Conservation (phyloP, 495 filamentous ascomycete species). For the Polyplosphaeria fusca region DNA sequence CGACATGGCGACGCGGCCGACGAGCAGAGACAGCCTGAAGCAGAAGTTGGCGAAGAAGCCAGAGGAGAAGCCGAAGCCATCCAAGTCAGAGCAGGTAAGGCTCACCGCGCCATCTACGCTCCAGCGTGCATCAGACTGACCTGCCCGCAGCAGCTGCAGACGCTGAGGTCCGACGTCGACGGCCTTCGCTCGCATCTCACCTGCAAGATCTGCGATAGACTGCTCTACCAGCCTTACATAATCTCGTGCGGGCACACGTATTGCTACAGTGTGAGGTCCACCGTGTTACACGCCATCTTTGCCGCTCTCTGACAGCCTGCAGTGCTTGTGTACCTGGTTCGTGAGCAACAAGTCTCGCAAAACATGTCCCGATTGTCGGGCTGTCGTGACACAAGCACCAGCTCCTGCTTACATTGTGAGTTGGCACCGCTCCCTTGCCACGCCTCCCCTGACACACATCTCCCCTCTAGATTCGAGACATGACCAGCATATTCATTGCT, state of each 20-base stretch:
- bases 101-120: neutral
- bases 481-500: constrained; percentile 63
- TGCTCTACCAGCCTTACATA: constrained; percentile 70
- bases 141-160: constrained; percentile 37
- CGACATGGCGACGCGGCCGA: constrained; percentile 14
- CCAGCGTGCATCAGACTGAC: constrained; percentile 8
- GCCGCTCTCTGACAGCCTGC: constrained; percentile 24
- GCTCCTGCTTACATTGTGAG: constrained; percentile 69
- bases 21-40: constrained; percentile 33
- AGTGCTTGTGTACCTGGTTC: constrained; percentile 70
- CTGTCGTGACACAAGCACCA: constrained; percentile 56
- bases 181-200: constrained; percentile 46
- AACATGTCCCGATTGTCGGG: constrained; percentile 70
- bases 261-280: constrained; percentile 60
- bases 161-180: constrained; percentile 43
- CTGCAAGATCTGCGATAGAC: constrained; percentile 67
- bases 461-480: constrained; percentile 57
- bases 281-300: too few relatives aligned
- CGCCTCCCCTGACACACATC: neutral
- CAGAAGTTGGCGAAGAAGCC: constrained; percentile 29
- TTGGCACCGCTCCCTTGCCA: neutral
- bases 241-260: constrained; percentile 72
- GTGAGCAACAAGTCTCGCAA: constrained; percentile 56
- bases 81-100: constrained; percentile 30
- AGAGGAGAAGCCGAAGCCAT: constrained; percentile 22